A percentile compares a stretch with the other conserved stretches of the same genome.
Evolutionary conservation across 2,329 filamentous ascomycete species (phyloP).

Genomic region (Claviceps citrina): DNA sequence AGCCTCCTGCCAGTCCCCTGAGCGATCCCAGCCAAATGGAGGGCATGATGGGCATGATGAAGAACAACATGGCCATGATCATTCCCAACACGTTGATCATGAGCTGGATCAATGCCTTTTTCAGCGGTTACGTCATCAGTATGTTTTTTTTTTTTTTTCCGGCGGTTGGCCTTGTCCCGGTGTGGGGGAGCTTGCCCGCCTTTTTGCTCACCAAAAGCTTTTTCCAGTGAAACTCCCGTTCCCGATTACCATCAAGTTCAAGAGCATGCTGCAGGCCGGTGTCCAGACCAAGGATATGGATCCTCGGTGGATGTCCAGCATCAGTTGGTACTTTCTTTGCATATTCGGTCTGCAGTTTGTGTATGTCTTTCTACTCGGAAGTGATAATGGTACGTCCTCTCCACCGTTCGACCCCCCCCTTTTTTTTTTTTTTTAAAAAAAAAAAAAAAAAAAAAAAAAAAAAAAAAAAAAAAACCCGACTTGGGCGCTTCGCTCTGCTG

Average conservation of each 20-base stretch:
- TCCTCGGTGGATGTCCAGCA: slow-evolving; percentile 93
- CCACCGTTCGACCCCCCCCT: no score
- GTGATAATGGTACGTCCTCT: slow-evolving; percentile 65
- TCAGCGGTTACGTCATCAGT: slow-evolving; percentile 96
- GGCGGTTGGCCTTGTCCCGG: not conserved
- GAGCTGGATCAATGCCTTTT: slow-evolving; percentile 99
- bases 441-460: no score
- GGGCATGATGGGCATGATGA: slow-evolving; percentile 99
- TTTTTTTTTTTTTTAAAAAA: no score
- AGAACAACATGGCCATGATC: slow-evolving; percentile 99
- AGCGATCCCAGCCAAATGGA: slow-evolving; percentile 94
- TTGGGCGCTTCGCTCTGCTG: slow-evolving; percentile 5
- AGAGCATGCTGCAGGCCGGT: slow-evolving; percentile 96
- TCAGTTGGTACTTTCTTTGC: slow-evolving; percentile 98
- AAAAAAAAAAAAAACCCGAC: no score
- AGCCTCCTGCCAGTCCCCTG: slow-evolving; percentile 86
- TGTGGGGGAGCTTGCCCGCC: no score
- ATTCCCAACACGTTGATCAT: slow-evolving; percentile 97
- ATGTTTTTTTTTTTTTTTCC: no score
- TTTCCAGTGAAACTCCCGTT: slow-evolving; percentile 83
- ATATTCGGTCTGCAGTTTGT: slow-evolving; percentile 93
- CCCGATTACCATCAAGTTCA: slow-evolving; percentile 95
- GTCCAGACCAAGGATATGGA: slow-evolving; percentile 93
- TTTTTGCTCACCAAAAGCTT: slow-evolving; percentile 10
- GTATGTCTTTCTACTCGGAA: slow-evolving; percentile 91